Conservation (phyloP, 148 eudicot genomes). For the Vaccinium corymbosum region DNA sequence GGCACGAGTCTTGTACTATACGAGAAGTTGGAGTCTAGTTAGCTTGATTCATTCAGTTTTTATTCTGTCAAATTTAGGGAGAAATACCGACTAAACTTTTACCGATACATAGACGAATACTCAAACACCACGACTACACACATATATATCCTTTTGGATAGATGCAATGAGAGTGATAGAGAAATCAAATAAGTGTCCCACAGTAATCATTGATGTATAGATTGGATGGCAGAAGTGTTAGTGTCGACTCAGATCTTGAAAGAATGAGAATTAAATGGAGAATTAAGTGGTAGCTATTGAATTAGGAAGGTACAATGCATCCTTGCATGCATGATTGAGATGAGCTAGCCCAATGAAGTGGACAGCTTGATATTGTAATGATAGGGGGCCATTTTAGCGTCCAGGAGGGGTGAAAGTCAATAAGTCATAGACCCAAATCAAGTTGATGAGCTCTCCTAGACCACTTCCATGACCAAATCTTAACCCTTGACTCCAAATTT, state of each 20-base stretch:
- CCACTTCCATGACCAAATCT: not conserved
- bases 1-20: not conserved
- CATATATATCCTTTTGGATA: too few relatives aligned
- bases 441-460: not conserved
- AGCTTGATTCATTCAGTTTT: too few relatives aligned
- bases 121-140: too few relatives aligned
- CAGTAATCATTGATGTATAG: not conserved
- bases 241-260: not conserved
- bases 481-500: not conserved
- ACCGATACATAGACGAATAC: too few relatives aligned
- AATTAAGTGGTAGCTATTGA: not conserved
- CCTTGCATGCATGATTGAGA: constrained; percentile 2
- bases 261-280: not conserved
- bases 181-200: not conserved
- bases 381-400: too few relatives aligned
- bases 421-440: too few relatives aligned
- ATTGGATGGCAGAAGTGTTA: not conserved
- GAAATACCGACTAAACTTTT: too few relatives aligned
- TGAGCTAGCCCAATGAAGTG: not conserved
- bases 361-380: not conserved
- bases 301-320: not conserved
- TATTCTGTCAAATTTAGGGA: too few relatives aligned
- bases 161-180: too few relatives aligned
- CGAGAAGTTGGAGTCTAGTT: not conserved
- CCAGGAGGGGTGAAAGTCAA: too few relatives aligned